Evolutionary conservation across 306 rosid genomes (phyloP), one percentile per base, ranked within the genome.

Genomic region (Acmispon strigosus): DNA sequence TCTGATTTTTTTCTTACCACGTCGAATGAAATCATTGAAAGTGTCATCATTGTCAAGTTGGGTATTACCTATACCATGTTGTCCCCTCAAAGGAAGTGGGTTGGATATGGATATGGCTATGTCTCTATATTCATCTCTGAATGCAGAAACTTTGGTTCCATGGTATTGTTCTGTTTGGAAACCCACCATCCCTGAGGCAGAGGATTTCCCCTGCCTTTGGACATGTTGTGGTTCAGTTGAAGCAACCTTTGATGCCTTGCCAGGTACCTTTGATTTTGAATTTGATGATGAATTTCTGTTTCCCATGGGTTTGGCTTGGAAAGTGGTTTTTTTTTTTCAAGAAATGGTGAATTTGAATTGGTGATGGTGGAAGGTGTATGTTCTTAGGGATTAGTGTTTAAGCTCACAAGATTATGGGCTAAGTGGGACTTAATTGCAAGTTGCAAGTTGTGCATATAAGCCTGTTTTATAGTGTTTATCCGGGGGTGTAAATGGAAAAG

Each of bases 1-100:
- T 70, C 74, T 74, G 22, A 85, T 63, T 64, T 56, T 84, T 9
- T 4, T 5, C 74, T 45, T 69, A 11, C 49, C 66, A 0, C 19
- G 67, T 18, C 9, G 66, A 48, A 90, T 82, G 78, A 36, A 90
- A 11, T 79, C 73, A 2, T 58, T 15, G 81, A 82, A 80, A 12
- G 66, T 69, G 3, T 74, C 59, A 65, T 89, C 81, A 6, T 44
- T 66, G 19, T 69, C 81, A 8, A 73, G 62, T 36, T 29, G n/a
- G n/a, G n/a, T n/a, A n/a, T n/a, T n/a, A n/a, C n/a, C 54, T 51
- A 10, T 0, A 7, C 32, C 47, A 54, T 24, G 39, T 12, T 55
- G 1, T 32, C 37, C 37, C 37, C 37, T 32, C 37, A 32, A 6
- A 32, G 37, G 37, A 32, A 32, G 8, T 32, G 37, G 37, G 20